phyloP scores from a whole-genome alignment of 192 early-diverging fungal species.

The Coemansia sp. region DNA sequence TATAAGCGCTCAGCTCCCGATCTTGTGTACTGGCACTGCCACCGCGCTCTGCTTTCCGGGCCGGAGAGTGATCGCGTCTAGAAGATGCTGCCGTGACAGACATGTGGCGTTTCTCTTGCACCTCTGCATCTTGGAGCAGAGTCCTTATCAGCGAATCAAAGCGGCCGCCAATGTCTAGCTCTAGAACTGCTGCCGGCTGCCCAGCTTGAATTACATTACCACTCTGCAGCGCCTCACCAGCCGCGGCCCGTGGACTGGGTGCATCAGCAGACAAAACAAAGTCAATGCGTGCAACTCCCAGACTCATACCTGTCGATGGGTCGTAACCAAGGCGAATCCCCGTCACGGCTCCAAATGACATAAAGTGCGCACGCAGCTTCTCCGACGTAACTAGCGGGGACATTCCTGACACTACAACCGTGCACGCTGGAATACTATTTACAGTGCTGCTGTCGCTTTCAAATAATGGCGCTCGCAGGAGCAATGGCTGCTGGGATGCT shows the following conservation, averaged over 20 bases:
- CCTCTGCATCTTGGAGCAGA: slow-evolving; percentile 4
- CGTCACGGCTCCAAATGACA: slow-evolving; percentile 40
- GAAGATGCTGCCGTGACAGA: background rate
- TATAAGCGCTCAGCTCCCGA: background rate
- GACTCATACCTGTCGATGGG: slow-evolving; percentile 51
- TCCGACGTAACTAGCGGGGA: slow-evolving; percentile 44
- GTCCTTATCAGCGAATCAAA: slow-evolving; percentile 18
- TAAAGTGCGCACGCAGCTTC: slow-evolving; percentile 43
- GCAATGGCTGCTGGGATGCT: background rate
- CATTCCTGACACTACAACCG: slow-evolving; percentile 43
- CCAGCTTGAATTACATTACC: slow-evolving; percentile 26
- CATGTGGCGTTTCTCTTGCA: background rate
- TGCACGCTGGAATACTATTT: slow-evolving; percentile 11
- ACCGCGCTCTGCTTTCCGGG: background rate
- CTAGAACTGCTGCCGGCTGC: slow-evolving; percentile 27
- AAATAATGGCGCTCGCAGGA: slow-evolving; percentile 38
- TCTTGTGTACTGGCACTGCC: background rate
- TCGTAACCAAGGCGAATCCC: slow-evolving; percentile 40
- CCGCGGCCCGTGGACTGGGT: slow-evolving; percentile 44
- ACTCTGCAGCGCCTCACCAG: slow-evolving; percentile 27
- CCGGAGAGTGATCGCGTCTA: background rate
- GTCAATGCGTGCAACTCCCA: slow-evolving; percentile 50
- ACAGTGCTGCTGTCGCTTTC: slow-evolving; percentile 36
- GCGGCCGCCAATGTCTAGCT: slow-evolving; percentile 25
- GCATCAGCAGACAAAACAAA: slow-evolving; percentile 25